phyloP scores from a whole-genome alignment of 1,139 yeast species.

The Scheffersomyces segobiensis region DNA sequence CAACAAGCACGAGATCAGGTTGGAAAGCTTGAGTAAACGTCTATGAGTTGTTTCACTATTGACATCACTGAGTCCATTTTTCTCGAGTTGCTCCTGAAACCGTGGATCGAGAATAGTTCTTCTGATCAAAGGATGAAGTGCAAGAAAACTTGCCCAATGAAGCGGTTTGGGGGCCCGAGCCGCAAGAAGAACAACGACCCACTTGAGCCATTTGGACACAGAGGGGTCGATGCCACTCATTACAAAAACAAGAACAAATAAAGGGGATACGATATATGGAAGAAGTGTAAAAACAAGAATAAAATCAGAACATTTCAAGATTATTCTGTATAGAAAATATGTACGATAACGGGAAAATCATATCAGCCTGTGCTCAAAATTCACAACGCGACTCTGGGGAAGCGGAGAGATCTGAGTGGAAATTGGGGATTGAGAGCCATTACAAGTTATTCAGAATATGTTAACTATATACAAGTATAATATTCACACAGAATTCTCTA shows the following conservation, averaged over 20 bases:
- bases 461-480: not conserved
- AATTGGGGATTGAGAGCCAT: not conserved
- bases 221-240: constrained; percentile 10
- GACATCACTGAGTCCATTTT: constrained; percentile 19
- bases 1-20: constrained; percentile 27
- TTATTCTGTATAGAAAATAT: not conserved
- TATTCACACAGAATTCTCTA: no score
- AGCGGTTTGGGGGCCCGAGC: constrained; percentile 28
- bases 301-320: not conserved
- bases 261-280: not conserved
- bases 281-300: not conserved
- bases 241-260: not conserved
- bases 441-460: not conserved
- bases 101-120: constrained; percentile 19
- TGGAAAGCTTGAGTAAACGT: constrained; percentile 21
- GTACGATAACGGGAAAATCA: not conserved
- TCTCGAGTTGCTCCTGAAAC: constrained; percentile 55
- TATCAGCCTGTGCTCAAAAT: not conserved
- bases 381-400: not conserved
- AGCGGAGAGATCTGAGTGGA: not conserved
- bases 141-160: constrained; percentile 33
- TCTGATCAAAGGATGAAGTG: constrained; percentile 34
- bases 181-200: constrained; percentile 27
- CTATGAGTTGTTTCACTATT: not conserved
- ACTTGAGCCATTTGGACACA: constrained; percentile 29